Evolutionary conservation across 768 basidiomycete genomes (phyloP).

Genomic region (Naganishia randhawae): DNA sequence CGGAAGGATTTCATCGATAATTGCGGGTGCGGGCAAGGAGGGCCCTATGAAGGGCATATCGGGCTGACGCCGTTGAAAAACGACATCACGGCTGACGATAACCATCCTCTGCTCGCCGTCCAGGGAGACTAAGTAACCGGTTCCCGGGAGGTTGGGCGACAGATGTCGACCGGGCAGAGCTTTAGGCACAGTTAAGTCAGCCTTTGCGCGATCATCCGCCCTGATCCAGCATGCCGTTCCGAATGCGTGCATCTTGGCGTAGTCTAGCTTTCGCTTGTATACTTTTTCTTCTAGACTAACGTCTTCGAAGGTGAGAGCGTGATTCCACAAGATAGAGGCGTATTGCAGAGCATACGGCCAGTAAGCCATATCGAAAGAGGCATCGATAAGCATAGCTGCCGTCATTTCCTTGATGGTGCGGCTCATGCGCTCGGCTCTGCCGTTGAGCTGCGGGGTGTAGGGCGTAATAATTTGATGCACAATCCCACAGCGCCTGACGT

Average conservation of each 20-base stretch:
- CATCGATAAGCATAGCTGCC: conserved; percentile 23
- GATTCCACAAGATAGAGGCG: not conserved
- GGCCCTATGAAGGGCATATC: conserved; percentile 35
- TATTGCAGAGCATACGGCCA: conserved; percentile 26
- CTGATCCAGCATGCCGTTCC: not conserved
- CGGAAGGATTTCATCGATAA: not conserved
- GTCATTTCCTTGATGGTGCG: conserved; percentile 34
- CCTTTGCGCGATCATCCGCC: not conserved
- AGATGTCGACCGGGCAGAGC: not conserved
- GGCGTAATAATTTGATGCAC: conserved; percentile 25
- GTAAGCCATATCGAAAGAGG: conserved; percentile 16
- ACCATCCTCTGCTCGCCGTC: not conserved
- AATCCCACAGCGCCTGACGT: conserved; percentile 10
- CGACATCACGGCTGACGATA: not conserved
- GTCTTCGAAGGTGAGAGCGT: not conserved
- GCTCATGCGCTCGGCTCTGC: conserved; percentile 31
- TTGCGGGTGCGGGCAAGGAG: not conserved
- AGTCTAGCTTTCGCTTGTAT: conserved; percentile 4
- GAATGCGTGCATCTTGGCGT: not conserved
- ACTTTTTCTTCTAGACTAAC: not conserved
- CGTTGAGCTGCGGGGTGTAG: conserved; percentile 28
- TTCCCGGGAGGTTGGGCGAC: not conserved
- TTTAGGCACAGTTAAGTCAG: not conserved
- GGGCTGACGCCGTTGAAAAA: conserved; percentile 42
- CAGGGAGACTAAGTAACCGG: not conserved